phyloP scores from a whole-genome alignment of 2,329 filamentous ascomycete genomes.

The Rhinocladiella mackenziei region DNA sequence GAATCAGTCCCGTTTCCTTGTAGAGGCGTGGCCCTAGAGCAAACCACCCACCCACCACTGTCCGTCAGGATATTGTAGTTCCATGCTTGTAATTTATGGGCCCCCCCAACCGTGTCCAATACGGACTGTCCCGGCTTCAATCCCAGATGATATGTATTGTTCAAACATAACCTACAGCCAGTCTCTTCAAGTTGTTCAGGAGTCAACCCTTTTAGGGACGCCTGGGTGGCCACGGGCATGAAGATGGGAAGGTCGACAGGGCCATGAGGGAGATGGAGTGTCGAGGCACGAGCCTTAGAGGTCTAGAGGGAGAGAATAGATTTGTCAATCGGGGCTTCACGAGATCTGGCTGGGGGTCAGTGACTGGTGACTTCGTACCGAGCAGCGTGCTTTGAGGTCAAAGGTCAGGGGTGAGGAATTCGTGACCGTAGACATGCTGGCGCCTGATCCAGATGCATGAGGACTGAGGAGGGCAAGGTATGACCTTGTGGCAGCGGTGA shows the following conservation, averaged over 20 bases:
- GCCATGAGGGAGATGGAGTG: constrained; percentile 84
- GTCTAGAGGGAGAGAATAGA: constrained; percentile 55
- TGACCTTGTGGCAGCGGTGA: constrained; percentile 20
- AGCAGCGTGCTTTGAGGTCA: constrained; percentile 72
- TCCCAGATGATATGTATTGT: constrained; percentile 97
- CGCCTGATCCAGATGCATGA: constrained; percentile 21
- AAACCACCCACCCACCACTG: constrained; percentile 50
- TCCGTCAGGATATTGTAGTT: constrained; percentile 87
- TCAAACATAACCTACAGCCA: constrained; percentile 83
- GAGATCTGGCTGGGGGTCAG: constrained; percentile 1
- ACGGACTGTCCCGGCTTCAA: constrained; percentile 90
- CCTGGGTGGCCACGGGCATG: constrained; percentile 98
- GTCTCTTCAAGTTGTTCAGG: constrained; percentile 88
- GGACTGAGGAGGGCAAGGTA: constrained; percentile 6
- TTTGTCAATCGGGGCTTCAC: constrained; percentile 15
- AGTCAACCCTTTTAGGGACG: constrained; percentile 88
- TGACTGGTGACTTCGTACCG: constrained; percentile 53
- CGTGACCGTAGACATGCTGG: constrained; percentile 24
- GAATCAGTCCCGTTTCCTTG: no score
- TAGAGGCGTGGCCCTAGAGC: no score
- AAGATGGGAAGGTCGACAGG: constrained; percentile 87
- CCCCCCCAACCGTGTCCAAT: constrained; percentile 81
- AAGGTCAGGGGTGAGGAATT: constrained; percentile 64
- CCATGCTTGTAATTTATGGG: constrained; percentile 94
- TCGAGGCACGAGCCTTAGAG: constrained; percentile 87